phyloP scores from a whole-genome alignment of 2,329 filamentous ascomycete species.

The Paecilomyces niveus region DNA sequence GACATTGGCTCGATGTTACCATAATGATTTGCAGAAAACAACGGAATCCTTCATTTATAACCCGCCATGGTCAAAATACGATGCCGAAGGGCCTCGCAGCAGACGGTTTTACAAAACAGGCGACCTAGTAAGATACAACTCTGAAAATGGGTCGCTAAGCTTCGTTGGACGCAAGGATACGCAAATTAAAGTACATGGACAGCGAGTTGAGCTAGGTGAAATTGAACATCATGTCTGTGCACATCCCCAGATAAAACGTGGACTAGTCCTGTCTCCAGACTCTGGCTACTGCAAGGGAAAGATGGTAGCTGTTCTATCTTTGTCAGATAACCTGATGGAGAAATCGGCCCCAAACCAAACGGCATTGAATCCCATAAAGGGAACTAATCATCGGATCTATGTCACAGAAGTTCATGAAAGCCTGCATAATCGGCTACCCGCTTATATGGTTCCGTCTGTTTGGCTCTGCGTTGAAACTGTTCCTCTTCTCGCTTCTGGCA shows the following conservation, averaged over 20 bases:
- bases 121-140: constrained; percentile 33
- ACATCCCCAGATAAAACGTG: constrained; percentile 25
- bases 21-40: constrained; percentile 53
- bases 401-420: constrained; percentile 21
- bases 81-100: constrained; percentile 13
- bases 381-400: constrained; percentile 12
- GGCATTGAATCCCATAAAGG: constrained; percentile 18
- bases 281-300: constrained; percentile 25
- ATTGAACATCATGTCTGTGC: constrained; percentile 36
- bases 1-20: constrained; percentile 56
- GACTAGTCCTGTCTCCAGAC: constrained; percentile 29
- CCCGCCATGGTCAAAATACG: constrained; percentile 45
- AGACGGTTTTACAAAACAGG: constrained; percentile 36
- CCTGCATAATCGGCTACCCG: constrained; percentile 29
- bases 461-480: constrained; percentile 40
- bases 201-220: constrained; percentile 54
- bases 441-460: constrained; percentile 42
- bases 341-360: not conserved
- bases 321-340: constrained; percentile 10
- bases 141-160: constrained; percentile 26
- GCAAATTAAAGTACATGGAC: constrained; percentile 63
- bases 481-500: constrained; percentile 39
- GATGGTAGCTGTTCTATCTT: constrained; percentile 25
- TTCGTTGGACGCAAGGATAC: constrained; percentile 56
- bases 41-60: constrained; percentile 51